Conservation (phyloP, 2,329 filamentous ascomycete species). For the Furcasterigmium sp. region DNA sequence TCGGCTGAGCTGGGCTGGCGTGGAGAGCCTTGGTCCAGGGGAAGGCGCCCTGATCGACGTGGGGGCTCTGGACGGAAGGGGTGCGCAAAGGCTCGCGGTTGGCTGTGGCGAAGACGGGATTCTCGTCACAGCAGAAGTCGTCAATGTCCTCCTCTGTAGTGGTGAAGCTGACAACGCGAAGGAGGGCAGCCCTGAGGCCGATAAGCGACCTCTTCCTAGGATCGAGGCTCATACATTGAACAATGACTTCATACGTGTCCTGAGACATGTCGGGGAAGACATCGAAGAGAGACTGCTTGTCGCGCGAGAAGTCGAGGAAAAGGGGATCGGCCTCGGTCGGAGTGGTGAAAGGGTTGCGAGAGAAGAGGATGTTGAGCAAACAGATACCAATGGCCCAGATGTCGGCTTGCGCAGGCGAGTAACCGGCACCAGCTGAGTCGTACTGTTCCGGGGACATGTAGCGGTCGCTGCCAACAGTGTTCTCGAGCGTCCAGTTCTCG, state of each 20-base stretch:
- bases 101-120: slow-evolving; percentile 71
- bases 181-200: slow-evolving; percentile 71
- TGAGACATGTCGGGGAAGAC: slow-evolving; percentile 98
- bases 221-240: slow-evolving; percentile 85
- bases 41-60: slow-evolving; percentile 77
- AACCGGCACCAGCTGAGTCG: slow-evolving; percentile 79
- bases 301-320: slow-evolving; percentile 87
- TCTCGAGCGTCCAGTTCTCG: slow-evolving; percentile 86
- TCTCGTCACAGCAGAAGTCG: slow-evolving; percentile 85
- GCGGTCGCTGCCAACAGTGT: slow-evolving; percentile 91
- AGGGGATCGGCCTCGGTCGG: slow-evolving; percentile 87
- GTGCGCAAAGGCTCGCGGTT: slow-evolving; percentile 94
- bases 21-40: slow-evolving; percentile 92
- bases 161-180: slow-evolving; percentile 83
- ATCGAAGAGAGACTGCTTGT: slow-evolving; percentile 94
- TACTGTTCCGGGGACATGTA: slow-evolving; percentile 99
- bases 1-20: slow-evolving; percentile 62
- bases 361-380: slow-evolving; percentile 92
- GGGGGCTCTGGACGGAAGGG: slow-evolving; percentile 86
- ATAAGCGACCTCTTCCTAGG: slow-evolving; percentile 80
- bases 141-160: slow-evolving; percentile 87
- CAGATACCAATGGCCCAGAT: slow-evolving; percentile 98
- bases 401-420: slow-evolving; percentile 89
- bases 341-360: slow-evolving; percentile 89
- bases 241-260: slow-evolving; percentile 92